Conservation (phyloP, 805 yeast genomes). For the Starmerella khaoyaiensis region DNA sequence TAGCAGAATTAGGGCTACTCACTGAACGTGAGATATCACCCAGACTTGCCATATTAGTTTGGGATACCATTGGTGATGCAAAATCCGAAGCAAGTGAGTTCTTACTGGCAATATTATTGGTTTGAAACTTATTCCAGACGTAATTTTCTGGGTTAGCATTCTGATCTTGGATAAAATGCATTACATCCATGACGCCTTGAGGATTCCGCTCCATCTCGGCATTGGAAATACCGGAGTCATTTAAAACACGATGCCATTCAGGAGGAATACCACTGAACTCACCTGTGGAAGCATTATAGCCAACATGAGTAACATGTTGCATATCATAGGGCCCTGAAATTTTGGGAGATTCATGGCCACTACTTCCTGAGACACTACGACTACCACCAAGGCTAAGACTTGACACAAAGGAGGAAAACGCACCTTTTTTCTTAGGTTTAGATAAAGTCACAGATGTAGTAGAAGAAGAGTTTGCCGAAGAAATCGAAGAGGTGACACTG, state of each 20-base stretch:
- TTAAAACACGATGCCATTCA: slow-evolving; percentile 77
- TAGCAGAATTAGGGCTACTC: slow-evolving; percentile 9
- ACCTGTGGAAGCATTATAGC: slow-evolving; percentile 71
- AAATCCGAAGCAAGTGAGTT: neutral
- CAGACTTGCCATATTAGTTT: neutral
- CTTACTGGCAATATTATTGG: slow-evolving; percentile 3
- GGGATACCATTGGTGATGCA: neutral
- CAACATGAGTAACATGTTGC: slow-evolving; percentile 89
- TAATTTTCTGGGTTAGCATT: slow-evolving; percentile 18
- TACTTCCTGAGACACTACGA: neutral
- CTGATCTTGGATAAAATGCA: slow-evolving; percentile 48
- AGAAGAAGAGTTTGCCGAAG: too few species aligned
- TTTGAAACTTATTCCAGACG: slow-evolving; percentile 21
- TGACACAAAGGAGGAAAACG: slow-evolving; percentile 15
- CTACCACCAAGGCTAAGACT: slow-evolving; percentile 5
- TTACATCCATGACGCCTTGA: slow-evolving; percentile 85
- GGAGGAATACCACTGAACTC: slow-evolving; percentile 84
- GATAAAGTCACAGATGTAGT: neutral
- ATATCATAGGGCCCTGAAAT: slow-evolving; percentile 90
- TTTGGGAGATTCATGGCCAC: slow-evolving; percentile 4
- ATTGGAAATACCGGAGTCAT: slow-evolving; percentile 76
- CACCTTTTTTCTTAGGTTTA: slow-evolving; percentile 10
- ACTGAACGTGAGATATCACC: slow-evolving; percentile 6
- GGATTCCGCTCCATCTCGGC: slow-evolving; percentile 86
- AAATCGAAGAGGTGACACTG: too few species aligned